Evolutionary conservation across 2,329 filamentous ascomycete species (phyloP).

Genomic region (Domatiomyces catenatus): DNA sequence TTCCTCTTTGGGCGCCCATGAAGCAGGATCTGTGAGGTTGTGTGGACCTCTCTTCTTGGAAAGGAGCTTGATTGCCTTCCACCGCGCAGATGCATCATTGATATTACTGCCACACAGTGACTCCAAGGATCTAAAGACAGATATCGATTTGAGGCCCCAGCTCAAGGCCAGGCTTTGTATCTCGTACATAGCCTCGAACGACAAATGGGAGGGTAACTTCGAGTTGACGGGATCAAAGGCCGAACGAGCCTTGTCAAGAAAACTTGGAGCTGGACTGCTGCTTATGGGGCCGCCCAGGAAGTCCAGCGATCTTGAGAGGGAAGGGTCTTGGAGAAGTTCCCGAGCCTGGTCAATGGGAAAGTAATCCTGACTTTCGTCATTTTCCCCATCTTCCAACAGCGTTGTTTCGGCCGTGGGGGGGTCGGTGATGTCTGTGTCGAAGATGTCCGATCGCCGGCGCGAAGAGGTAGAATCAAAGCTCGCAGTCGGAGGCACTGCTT

Average conservation of each 20-base stretch:
- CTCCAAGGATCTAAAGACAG: neutral
- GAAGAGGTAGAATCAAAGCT: neutral
- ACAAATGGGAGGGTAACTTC: neutral
- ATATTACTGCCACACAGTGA: neutral
- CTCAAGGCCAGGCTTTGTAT: neutral
- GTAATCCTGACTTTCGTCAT: constrained; percentile 5
- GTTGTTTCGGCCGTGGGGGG: neutral
- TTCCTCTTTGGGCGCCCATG: constrained; percentile 2
- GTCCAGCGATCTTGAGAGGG: neutral
- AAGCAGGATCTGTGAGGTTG: constrained; percentile 1
- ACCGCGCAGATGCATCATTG: neutral
- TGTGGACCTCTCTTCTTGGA: neutral
- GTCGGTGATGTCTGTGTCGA: neutral
- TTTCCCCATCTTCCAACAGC: neutral
- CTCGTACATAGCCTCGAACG: neutral
- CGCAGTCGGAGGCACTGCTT: neutral
- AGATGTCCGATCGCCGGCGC: neutral
- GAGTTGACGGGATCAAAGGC: neutral
- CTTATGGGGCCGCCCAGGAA: neutral
- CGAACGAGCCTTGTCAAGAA: neutral
- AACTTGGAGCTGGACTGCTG: neutral
- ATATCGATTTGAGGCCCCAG: neutral
- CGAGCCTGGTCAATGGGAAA: constrained; percentile 10
- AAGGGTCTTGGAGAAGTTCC: constrained; percentile 5
- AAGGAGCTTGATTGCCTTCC: constrained; percentile 7